These are phyloP conservation scores for Xylaria sp. DNA, from an alignment of 2,329 filamentous ascomycete genomes.

Conservation along the genomic window DNA sequence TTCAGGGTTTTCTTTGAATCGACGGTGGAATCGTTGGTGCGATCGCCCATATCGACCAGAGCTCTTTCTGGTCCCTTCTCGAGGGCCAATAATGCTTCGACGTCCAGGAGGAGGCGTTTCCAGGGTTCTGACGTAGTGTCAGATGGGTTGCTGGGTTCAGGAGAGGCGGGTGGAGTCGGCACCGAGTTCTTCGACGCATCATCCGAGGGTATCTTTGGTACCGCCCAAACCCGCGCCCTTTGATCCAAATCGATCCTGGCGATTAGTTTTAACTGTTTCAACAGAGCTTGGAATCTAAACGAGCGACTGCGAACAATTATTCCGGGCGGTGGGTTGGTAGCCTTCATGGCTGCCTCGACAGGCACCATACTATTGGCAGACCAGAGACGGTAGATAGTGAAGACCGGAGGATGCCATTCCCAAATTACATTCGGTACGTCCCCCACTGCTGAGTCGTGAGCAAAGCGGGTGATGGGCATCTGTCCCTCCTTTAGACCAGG, in stretches of 20 bases:
- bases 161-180: conserved; percentile 37
- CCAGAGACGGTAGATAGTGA: conserved; percentile 81
- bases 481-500: conserved; percentile 75
- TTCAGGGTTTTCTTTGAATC: conserved; percentile 73
- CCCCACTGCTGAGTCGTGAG: conserved; percentile 70
- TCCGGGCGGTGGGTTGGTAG: conserved; percentile 62
- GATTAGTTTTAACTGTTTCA: conserved; percentile 71
- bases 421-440: conserved; percentile 71
- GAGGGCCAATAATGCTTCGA: conserved; percentile 64
- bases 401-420: conserved; percentile 82
- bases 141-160: conserved; percentile 17
- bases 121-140: conserved; percentile 37
- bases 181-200: conserved; percentile 41
- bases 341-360: conserved; percentile 62
- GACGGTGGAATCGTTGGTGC: conserved; percentile 73
- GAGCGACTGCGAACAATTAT: conserved; percentile 72
- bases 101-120: conserved; percentile 60
- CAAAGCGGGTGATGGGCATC: conserved; percentile 72
- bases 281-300: conserved; percentile 71
- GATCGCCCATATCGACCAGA: conserved; percentile 65
- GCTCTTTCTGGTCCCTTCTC: conserved; percentile 67
- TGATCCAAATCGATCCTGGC: conserved; percentile 68
- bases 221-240: conserved; percentile 77
- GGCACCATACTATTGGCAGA: conserved; percentile 59
- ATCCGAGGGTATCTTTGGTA: conserved; percentile 52